Base-by-base conservation (phyloP, 208 protist species). In the Acanthamoeba triangularis region DNA sequence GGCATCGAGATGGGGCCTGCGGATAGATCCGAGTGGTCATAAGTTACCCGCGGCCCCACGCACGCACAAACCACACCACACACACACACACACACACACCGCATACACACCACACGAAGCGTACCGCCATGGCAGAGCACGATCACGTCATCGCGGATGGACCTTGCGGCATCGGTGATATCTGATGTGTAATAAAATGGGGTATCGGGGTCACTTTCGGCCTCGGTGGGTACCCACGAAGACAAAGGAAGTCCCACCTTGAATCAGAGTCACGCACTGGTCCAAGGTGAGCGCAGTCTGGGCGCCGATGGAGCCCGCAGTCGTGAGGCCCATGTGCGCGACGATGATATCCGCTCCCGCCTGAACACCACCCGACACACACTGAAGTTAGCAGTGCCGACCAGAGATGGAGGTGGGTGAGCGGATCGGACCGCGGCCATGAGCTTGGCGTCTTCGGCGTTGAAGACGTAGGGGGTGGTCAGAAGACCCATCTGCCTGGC, bases 321-420 rank as follows among this genome's bases (percentile, higher is more conserved):
- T 94, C 30, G 90, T 94, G 41, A 94, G 65, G 11, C 90, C 90
- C 90, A 94, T 94, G 44, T 94, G 90, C 3, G 90, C 90, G 7
- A 94, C 90, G 90, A 94, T 72, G 18, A 94, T 59, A 41, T 94
- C 90, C 14, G 90, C 90, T n/a, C 90, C 90, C 18, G 90, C 90
- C 65, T 94, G 63, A 33, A 72, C 52, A 56, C 18, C 14, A 56
- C 52, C 14, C 2, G 1, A 18, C 14, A 56, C 18, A 20, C 52
- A 56, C 52, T 0, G 10, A 0, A 3, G 20, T n/a, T n/a, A 30
- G n/a, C 25, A 67, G n/a, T 23, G n/a, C 10, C 25, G 1, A 23
- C 61, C 20, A n/a, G 61, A 2, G n/a, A 67, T 67, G 0, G 14
- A 84, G n/a, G 0, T 35, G 13, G 23, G 76, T 10, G 23, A 30